phyloP scores from a whole-genome alignment of 495 filamentous ascomycete species.

The Penicillium longicatenatum region DNA sequence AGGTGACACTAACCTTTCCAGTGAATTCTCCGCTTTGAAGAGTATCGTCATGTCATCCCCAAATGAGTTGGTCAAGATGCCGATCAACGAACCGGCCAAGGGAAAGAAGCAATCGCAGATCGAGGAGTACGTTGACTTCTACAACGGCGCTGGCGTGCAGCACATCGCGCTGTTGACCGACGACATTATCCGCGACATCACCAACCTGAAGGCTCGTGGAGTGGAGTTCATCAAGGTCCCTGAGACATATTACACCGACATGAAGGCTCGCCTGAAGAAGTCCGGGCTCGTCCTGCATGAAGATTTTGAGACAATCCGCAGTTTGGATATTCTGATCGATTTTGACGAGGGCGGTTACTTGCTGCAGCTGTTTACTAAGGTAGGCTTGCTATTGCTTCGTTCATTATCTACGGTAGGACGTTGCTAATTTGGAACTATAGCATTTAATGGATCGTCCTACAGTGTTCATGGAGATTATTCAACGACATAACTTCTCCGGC shows the following conservation, averaged over 20 bases:
- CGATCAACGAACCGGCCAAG: conserved; percentile 91
- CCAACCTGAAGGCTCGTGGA: conserved; percentile 72
- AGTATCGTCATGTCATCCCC: conserved; percentile 84
- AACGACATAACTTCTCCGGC: conserved; percentile 80
- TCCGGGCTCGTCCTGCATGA: conserved; percentile 61
- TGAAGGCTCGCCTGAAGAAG: conserved; percentile 64
- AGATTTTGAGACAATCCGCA: conserved; percentile 71
- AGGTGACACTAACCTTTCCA: conserved; percentile 15
- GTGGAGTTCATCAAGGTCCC: conserved; percentile 90
- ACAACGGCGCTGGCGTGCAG: conserved; percentile 83
- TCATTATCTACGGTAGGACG: not conserved
- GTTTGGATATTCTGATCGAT: conserved; percentile 82
- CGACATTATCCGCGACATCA: conserved; percentile 75
- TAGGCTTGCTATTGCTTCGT: conserved; percentile 21
- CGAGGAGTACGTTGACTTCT: conserved; percentile 89
- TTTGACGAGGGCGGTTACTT: conserved; percentile 90
- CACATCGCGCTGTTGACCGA: conserved; percentile 82
- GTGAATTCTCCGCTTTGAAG: conserved; percentile 80
- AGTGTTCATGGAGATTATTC: conserved; percentile 93
- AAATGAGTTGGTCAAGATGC: conserved; percentile 89
- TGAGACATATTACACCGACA: conserved; percentile 75
- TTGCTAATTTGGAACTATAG: conserved; percentile 37
- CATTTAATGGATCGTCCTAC: conserved; percentile 91
- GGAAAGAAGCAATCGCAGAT: conserved; percentile 88
- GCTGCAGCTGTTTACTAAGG: conserved; percentile 83